Evolutionary conservation across 192 early-diverging fungal species (phyloP).

Genomic region (Backusella circina): DNA sequence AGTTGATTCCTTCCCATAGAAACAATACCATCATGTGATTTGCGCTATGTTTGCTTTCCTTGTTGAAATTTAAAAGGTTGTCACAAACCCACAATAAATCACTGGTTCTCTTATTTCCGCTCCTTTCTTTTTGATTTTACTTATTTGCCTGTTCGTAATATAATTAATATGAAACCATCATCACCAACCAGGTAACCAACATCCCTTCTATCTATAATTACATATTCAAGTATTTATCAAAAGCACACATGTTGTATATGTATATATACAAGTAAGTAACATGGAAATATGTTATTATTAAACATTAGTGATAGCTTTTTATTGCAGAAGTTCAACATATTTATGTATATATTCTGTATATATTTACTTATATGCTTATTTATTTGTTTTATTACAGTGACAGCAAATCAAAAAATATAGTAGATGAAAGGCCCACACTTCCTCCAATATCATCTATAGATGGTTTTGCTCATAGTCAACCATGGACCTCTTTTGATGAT

Average conservation of each 20-base stretch:
- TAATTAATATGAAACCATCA: conserved; percentile 1
- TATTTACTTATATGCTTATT: neutral
- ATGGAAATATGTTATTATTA: neutral
- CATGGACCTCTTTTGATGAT: neutral
- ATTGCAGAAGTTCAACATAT: neutral
- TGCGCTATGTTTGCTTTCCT: neutral
- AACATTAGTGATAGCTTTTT: neutral
- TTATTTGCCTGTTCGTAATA: neutral
- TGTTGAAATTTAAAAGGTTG: neutral
- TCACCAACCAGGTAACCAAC: neutral
- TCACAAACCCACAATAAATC: neutral
- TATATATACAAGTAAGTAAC: neutral
- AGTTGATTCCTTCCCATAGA: neutral
- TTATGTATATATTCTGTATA: neutral
- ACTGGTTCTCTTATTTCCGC: neutral
- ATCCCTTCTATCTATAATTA: neutral
- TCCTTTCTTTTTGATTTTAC: neutral
- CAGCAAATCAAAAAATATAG: neutral
- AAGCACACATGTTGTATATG: neutral
- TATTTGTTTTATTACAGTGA: neutral
- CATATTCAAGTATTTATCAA: conserved; percentile 1
- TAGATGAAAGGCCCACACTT: neutral
- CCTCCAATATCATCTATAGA: conserved; percentile 10
- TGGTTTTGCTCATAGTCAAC: neutral
- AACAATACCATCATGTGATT: neutral